Evolutionary conservation across 2,329 filamentous ascomycete genomes (phyloP).

Genomic region (Ceratocystis huliohia): DNA sequence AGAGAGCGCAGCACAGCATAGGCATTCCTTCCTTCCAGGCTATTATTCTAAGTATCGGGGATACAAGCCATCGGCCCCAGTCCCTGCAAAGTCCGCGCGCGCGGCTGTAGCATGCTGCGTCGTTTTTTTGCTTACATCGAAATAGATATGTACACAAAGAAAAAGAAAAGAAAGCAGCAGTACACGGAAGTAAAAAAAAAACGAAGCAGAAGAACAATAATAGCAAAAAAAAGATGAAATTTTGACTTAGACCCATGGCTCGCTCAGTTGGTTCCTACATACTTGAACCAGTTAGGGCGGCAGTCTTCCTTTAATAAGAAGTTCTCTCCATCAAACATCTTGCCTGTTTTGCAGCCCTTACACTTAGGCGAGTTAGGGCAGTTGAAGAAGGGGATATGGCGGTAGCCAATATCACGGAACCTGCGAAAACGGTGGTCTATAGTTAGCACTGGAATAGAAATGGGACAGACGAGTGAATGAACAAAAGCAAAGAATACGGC

Average conservation of each 20-base stretch:
- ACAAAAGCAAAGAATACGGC: conserved; percentile 25
- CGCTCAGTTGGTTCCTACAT: conserved; percentile 60
- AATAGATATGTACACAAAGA: background rate
- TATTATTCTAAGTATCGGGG: too few relatives aligned
- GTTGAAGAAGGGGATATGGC: conserved; percentile 97
- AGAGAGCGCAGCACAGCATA: too few relatives aligned
- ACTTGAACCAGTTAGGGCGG: conserved; percentile 94
- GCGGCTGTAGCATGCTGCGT: background rate
- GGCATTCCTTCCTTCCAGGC: too few relatives aligned
- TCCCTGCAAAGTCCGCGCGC: background rate
- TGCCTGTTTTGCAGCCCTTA: conserved; percentile 70
- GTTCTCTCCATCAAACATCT: conserved; percentile 76
- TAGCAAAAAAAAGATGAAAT: conserved; percentile 1
- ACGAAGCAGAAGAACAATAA: background rate
- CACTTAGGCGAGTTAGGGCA: conserved; percentile 96
- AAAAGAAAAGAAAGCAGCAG: background rate
- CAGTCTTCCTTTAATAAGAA: conserved; percentile 88
- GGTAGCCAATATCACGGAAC: conserved; percentile 99
- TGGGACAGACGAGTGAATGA: background rate
- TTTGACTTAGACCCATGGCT: background rate
- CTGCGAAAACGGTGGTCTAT: conserved; percentile 34
- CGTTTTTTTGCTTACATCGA: background rate
- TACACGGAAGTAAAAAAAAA: background rate
- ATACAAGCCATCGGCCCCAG: too few relatives aligned
- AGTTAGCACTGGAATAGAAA: conserved; percentile 18